Conservation (phyloP, 768 basidiomycete genomes). For the Leccinum imitatum region DNA sequence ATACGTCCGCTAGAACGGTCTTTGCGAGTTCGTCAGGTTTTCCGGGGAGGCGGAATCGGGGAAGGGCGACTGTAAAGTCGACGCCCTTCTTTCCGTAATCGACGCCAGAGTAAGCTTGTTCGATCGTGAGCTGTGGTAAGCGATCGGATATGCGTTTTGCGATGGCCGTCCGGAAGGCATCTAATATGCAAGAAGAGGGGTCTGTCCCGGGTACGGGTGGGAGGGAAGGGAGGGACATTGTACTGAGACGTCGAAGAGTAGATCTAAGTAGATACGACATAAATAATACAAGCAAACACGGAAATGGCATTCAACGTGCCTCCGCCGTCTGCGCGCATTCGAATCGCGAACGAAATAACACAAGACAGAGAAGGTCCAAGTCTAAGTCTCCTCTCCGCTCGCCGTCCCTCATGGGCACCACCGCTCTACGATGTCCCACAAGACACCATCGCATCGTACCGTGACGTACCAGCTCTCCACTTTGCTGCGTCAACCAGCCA, state of each 20-base stretch:
- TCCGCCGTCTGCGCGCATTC: conserved; percentile 20
- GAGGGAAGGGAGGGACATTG: conserved; percentile 33
- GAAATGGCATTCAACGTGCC: background rate
- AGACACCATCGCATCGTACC: conserved; percentile 30
- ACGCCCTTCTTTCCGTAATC: conserved; percentile 92
- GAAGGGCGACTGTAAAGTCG: conserved; percentile 89
- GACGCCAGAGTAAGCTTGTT: conserved; percentile 81
- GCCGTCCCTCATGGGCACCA: conserved; percentile 35
- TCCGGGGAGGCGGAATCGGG: conserved; percentile 84
- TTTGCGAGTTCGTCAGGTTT: conserved; percentile 78
- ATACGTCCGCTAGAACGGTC: conserved; percentile 70
- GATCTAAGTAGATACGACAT: background rate
- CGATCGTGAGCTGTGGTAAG: conserved; percentile 61
- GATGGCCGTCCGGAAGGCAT: conserved; percentile 79
- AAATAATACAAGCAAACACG: background rate
- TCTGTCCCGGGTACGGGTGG: conserved; percentile 51
- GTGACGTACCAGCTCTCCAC: conserved; percentile 29
- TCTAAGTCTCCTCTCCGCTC: conserved; percentile 34
- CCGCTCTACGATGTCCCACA: conserved; percentile 29
- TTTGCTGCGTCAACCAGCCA: conserved; percentile 13
- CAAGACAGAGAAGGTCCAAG: conserved; percentile 27
- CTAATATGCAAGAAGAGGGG: conserved; percentile 64
- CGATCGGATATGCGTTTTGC: conserved; percentile 69
- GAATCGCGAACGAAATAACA: conserved; percentile 21
- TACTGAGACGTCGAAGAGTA: background rate